Evolutionary conservation across 2,329 filamentous ascomycete species (phyloP).

Genomic region (Paraphoma chrysanthemicola): DNA sequence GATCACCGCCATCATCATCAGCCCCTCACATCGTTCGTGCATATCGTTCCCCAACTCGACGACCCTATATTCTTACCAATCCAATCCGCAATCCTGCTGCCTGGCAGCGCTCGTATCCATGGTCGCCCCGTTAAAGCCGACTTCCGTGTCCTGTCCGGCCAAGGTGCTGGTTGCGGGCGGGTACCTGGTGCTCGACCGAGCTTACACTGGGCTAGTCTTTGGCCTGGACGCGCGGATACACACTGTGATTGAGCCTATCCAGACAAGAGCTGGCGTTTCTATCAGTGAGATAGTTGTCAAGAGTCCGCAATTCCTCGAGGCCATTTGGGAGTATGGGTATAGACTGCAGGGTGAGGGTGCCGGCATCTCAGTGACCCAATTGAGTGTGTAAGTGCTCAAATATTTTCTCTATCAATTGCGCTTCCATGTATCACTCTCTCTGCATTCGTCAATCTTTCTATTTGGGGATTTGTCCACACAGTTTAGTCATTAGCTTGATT

Average conservation of each 20-base stretch:
- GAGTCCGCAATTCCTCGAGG: conserved; percentile 89
- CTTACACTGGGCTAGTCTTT: conserved; percentile 77
- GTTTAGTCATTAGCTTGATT: too few relatives aligned
- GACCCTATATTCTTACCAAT: conserved; percentile 19
- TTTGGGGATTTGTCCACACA: too few relatives aligned
- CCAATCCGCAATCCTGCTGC: conserved; percentile 21
- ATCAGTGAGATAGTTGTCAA: conserved; percentile 79
- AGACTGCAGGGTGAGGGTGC: conserved; percentile 72
- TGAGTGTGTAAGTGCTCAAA: conserved; percentile 70
- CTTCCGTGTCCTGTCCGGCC: conserved; percentile 82
- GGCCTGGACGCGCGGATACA: conserved; percentile 70
- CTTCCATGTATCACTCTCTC: neutral
- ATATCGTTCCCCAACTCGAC: conserved; percentile 19
- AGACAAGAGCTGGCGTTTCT: conserved; percentile 66
- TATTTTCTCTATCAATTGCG: neutral
- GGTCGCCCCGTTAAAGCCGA: conserved; percentile 25
- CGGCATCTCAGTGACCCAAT: conserved; percentile 82
- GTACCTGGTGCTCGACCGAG: conserved; percentile 90
- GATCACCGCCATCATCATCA: conserved; percentile 21
- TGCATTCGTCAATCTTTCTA: neutral
- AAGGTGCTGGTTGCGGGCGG: conserved; percentile 96
- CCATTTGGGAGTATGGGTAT: conserved; percentile 87
- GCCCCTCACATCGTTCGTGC: conserved; percentile 22
- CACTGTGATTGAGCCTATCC: conserved; percentile 63
- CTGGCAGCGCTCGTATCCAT: conserved; percentile 17